Evolutionary conservation across 2,329 filamentous ascomycete species (phyloP).

Genomic region (Xenoacremonium recifei): DNA sequence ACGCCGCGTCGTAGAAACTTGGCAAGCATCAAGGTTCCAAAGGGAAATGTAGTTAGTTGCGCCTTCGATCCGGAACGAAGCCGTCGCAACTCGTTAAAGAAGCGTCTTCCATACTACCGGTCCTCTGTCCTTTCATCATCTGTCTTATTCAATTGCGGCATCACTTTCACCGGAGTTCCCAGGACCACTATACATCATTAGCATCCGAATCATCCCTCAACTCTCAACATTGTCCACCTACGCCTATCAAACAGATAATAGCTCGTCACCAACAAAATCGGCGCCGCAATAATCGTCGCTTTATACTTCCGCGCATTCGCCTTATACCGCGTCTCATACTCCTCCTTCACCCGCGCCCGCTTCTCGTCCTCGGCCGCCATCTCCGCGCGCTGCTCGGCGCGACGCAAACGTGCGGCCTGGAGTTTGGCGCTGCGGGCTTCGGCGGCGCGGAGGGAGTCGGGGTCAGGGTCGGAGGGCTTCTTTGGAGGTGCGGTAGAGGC

Average conservation of each 20-base stretch:
- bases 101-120: no score
- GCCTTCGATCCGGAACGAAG: no score
- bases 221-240: constrained; percentile 27
- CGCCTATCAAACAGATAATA: constrained; percentile 52
- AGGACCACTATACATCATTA: constrained; percentile 26
- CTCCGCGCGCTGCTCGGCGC: constrained; percentile 14
- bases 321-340: constrained; percentile 44
- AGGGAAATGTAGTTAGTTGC: no score
- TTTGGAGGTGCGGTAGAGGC: constrained; percentile 1
- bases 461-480: not conserved
- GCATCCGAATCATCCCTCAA: not conserved
- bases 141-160: constrained; percentile 3
- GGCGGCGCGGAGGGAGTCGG: constrained; percentile 17
- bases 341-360: constrained; percentile 22
- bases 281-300: constrained; percentile 49
- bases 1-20: no score
- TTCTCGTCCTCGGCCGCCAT: constrained; percentile 16
- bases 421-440: constrained; percentile 22
- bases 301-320: constrained; percentile 45
- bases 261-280: constrained; percentile 54
- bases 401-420: constrained; percentile 19
- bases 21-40: no score
- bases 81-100: no score
- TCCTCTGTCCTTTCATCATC: constrained; percentile 13
- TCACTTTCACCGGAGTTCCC: constrained; percentile 27